Percentiles rank a stretch among this genome's conserved stretches.
Evolutionary conservation across 2,329 filamentous ascomycete species (phyloP).

Genomic region (Onygenales sp.): DNA sequence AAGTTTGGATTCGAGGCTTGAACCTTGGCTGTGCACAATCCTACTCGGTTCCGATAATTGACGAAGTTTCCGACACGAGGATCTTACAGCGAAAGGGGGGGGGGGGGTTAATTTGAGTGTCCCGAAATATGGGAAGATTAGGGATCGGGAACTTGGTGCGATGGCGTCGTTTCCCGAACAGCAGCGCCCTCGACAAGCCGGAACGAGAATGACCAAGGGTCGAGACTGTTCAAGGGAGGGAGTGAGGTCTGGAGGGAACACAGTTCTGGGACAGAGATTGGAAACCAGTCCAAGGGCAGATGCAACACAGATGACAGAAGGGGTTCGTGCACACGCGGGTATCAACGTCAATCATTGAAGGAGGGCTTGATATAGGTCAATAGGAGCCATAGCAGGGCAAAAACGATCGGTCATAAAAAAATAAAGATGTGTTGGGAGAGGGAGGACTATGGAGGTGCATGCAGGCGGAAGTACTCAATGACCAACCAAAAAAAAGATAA

Average conservation of each 20-base stretch:
- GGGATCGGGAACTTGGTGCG: neutral
- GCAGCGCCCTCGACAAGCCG: neutral
- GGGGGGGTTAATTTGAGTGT: neutral
- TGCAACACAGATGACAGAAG: neutral
- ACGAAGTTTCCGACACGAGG: neutral
- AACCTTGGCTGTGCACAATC: neutral
- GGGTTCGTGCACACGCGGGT: slow-evolving; percentile 1
- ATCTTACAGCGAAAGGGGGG: neutral
- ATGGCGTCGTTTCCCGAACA: neutral
- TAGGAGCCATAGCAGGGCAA: neutral
- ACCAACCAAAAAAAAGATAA: neutral
- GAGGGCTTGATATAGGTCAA: neutral
- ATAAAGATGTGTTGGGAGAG: neutral
- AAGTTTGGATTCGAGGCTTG: neutral
- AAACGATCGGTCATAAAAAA: neutral
- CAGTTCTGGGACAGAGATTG: slow-evolving; percentile 1
- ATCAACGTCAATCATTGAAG: neutral
- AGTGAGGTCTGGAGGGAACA: neutral
- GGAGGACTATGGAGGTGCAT: neutral
- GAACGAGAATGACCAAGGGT: neutral
- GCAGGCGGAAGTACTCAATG: neutral
- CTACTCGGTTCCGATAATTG: neutral
- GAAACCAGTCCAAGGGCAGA: neutral
- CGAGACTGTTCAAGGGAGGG: neutral
- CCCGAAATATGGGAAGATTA: neutral